phyloP scores from a whole-genome alignment of 1,284 basidiomycete genomes.

The Xerocomus minutiporus region DNA sequence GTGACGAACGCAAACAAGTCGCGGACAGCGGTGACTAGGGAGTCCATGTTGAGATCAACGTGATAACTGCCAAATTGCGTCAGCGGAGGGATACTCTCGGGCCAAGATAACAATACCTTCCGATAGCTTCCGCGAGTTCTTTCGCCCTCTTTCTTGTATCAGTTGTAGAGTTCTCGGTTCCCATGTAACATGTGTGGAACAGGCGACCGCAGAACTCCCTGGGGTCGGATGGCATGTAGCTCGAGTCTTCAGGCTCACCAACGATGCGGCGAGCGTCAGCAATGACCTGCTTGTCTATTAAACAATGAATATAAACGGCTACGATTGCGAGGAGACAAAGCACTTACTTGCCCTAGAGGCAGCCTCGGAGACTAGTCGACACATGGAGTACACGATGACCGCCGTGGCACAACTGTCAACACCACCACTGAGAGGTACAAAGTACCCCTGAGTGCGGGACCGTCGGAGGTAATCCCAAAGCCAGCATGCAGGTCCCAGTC shows the following conservation, averaged over 20 bases:
- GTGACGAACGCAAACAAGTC: constrained; percentile 85
- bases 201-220: constrained; percentile 82
- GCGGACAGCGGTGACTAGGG: constrained; percentile 78
- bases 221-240: constrained; percentile 81
- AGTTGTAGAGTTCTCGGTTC: constrained; percentile 88
- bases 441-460: constrained; percentile 93
- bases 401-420: constrained; percentile 97
- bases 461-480: constrained; percentile 98
- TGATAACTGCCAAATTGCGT: constrained; percentile 74
- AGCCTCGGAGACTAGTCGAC: constrained; percentile 79
- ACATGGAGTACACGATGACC: constrained; percentile 95
- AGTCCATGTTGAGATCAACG: constrained; percentile 95
- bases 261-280: constrained; percentile 85
- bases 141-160: constrained; percentile 84
- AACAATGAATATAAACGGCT: neutral
- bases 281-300: constrained; percentile 80
- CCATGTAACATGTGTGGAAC: constrained; percentile 99
- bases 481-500: constrained; percentile 97
- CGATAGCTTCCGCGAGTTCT: constrained; percentile 75
- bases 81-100: neutral
- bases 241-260: constrained; percentile 76
- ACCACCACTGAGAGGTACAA: constrained; percentile 94
- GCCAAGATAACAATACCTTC: constrained; percentile 52
- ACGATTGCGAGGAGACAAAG: neutral
- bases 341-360: constrained; percentile 63